Base-by-base conservation (phyloP, 192 early-diverging fungal genomes). In the Diversispora epigaea region DNA sequence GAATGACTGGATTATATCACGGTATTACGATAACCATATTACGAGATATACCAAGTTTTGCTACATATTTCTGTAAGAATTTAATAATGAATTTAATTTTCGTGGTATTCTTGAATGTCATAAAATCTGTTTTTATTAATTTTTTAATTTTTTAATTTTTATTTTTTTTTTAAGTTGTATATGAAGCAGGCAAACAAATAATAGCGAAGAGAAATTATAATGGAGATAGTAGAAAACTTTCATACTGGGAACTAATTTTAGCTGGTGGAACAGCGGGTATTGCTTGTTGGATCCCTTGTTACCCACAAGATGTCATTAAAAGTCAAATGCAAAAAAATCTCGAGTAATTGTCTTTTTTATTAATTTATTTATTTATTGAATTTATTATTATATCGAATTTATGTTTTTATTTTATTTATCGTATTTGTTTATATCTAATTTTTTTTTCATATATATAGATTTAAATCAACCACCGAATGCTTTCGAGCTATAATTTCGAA, bases 201-300 rank as follows among this genome's bases (percentile, higher is more conserved):
- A 86, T 94, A 70, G 86, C 86, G 21, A 83, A 79, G 47, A 75
- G 80, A 58, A 85, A 84, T 68, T 65, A 85, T 73, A 82, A 84
- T 61, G 84, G 86, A 62, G 86, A 87, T 57, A 85, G 89, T 40
- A 86, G 86, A 65, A 77, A 88, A 11, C 80, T 97, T 58, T 89
- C 87, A 3, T 86, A 92, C 22, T 78, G 88, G 10, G 95, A 95
- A 41, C 85, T 95, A 41, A 83, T 99, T 25, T 88, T 94, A 70
- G 92, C 97, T 12, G 97, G 97, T 77, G 97, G 96, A 79, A 85
- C 95, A 67, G 94, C 97, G 58, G 96, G 96, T 66, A 93, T 97
- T 74, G 92, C 91, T 78, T 96, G 94, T 84, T 99, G 97, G 97
- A 77, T 88, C 1, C 86, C 86, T 10, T 81, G 82, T 43, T 88